These are phyloP conservation scores for Populus tremula DNA, from an alignment of 345 rosid species.

Conservation along the genomic window DNA sequence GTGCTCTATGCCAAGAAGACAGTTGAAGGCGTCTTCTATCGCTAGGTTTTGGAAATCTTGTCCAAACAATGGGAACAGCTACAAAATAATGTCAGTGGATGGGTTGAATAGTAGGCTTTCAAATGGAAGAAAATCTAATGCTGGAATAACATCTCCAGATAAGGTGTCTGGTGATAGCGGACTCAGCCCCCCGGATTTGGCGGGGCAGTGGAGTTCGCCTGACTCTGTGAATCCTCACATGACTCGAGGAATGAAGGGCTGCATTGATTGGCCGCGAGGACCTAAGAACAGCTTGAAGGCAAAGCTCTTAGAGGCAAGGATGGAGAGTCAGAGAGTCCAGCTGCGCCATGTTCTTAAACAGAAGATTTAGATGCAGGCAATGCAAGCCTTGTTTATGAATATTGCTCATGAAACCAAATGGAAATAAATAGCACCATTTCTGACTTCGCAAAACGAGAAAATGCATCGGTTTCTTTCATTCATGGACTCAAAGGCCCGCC, in stretches of 20 bases:
- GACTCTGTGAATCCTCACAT: conserved; percentile 67
- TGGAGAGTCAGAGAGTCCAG: conserved; percentile 80
- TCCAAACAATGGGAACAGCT: conserved; percentile 58
- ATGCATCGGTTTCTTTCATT: neutral
- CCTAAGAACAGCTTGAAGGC: conserved; percentile 88
- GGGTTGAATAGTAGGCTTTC: conserved; percentile 64
- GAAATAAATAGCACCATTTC: neutral
- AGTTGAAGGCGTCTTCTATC: conserved; percentile 62
- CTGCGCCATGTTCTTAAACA: conserved; percentile 82
- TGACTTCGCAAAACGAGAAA: neutral
- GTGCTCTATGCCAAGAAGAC: conserved; percentile 49
- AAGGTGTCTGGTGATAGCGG: conserved; percentile 59
- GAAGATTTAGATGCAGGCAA: conserved; percentile 53
- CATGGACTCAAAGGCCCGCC: neutral
- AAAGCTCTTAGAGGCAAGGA: conserved; percentile 85
- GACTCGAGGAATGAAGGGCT: conserved; percentile 84
- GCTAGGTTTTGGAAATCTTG: conserved; percentile 71
- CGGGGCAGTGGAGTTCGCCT: conserved; percentile 81
- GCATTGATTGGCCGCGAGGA: conserved; percentile 94
- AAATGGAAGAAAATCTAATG: conserved; percentile 69
- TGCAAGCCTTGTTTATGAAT: conserved; percentile 11
- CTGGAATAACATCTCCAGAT: conserved; percentile 55
- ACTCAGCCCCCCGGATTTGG: conserved; percentile 54
- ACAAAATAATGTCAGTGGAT: conserved; percentile 63
- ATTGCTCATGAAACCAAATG: conserved; percentile 15